These are phyloP conservation scores for Elongisporangium anandrum DNA, from an alignment of 352 stramenopile species.

Conservation along the genomic window DNA sequence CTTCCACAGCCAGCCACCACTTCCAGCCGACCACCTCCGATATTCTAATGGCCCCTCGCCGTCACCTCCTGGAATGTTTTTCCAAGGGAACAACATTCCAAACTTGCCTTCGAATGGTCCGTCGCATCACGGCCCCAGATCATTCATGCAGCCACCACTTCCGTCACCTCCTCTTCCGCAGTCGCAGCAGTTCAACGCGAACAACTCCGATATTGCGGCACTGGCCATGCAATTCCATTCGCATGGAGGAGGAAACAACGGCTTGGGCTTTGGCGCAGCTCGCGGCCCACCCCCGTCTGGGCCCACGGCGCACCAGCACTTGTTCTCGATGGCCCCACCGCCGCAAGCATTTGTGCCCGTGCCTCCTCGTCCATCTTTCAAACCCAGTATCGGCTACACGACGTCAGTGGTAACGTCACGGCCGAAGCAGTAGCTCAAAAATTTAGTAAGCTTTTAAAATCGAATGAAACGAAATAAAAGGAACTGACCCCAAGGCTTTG, in stretches of 20 bases:
- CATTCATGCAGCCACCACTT: slow-evolving; percentile 24
- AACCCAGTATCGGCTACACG: slow-evolving; percentile 75
- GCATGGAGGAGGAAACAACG: slow-evolving; percentile 13
- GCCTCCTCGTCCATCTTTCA: slow-evolving; percentile 45
- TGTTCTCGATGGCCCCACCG: slow-evolving; percentile 33
- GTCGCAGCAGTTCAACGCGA: slow-evolving; percentile 5
- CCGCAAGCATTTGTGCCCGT: slow-evolving; percentile 23
- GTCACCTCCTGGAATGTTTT: slow-evolving; percentile 14
- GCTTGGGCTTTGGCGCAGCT: slow-evolving; percentile 28
- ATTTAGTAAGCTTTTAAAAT: slow-evolving; percentile 1
- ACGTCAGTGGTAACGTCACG: slow-evolving; percentile 56
- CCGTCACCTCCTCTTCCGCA: slow-evolving; percentile 13
- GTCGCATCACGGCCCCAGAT: slow-evolving; percentile 9
- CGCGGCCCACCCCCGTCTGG: slow-evolving; percentile 19
- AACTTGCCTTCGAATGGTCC: slow-evolving; percentile 15
- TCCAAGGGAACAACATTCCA: slow-evolving; percentile 18
- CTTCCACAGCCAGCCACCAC: slow-evolving; percentile 1
- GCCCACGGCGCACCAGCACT: slow-evolving; percentile 10
- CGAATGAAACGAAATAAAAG: neutral
- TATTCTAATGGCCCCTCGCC: neutral
- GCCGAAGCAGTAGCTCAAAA: slow-evolving; percentile 46
- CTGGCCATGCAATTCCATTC: slow-evolving; percentile 83
- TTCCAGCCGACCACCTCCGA: neutral
- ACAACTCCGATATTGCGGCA: slow-evolving; percentile 49
- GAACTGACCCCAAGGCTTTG: neutral